Evolutionary conservation across 768 basidiomycete genomes (phyloP), one percentile per base, ranked within the genome.

Genomic region (Hydnum rufescens): DNA sequence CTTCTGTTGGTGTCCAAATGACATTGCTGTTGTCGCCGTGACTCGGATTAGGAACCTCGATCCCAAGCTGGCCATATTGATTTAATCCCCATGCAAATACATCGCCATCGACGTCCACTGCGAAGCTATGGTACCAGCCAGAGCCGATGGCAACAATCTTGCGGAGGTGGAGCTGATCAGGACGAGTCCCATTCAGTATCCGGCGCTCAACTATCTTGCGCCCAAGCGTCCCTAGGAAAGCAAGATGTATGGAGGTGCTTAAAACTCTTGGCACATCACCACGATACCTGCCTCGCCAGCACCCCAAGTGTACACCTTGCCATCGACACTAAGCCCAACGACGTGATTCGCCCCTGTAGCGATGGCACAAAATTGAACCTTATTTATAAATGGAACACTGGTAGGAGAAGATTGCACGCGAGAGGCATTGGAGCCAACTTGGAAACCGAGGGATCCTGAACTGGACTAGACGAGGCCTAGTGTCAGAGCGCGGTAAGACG

Each of bases 31-130:
- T 22, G 18, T 53, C 44, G 26, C 22, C 30, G 22, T 18, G n/a
- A 19, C 22, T 34, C 4, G 22, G 13, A 19, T 22, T 42, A 4
- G 30, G 32, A 4, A 29, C 82, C 32, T 16, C 16, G 34, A 51
- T 50, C 22, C 75, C 82, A 3, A 71, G 71, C 57, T 93, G 76
- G 56, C 83, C 78, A 53, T 80, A 75, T 32, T 84, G 69, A 64
- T 97, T 95, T 54, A 90, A 70, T n/a, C 93, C 93, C 93, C 93
- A 96, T 8, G 77, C 88, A 79, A 81, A 96, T 5, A 93, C 82
- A 48, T 73, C 75, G 28, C 88, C 90, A 4, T 71, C 67, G 51
- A 82, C 75, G 62, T 89, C 82, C 53, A 96, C 77, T 2, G 90
- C 92, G 60, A 95, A 96, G 0, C 88, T 92, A 60, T 86, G 82